Conservation (phyloP, 2,329 filamentous ascomycete genomes). For the Sporothrix inflata region DNA sequence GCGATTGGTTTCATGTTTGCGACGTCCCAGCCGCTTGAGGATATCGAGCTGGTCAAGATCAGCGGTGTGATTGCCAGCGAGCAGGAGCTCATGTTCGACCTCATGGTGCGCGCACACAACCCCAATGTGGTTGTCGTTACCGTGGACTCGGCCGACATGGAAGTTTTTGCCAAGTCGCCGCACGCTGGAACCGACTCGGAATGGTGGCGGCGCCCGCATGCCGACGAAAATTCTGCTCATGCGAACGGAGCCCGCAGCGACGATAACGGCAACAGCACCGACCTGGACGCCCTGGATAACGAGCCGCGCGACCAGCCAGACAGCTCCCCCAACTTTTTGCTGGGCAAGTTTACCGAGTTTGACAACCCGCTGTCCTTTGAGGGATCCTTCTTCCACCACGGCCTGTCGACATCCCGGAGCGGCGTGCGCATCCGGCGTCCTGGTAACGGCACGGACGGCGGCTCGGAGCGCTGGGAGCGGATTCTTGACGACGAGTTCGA, state of each 20-base stretch:
- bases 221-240: not conserved
- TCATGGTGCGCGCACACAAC: constrained; percentile 85
- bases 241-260: not conserved
- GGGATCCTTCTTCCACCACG: constrained; percentile 80
- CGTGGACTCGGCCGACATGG: constrained; percentile 83
- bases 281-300: constrained; percentile 44
- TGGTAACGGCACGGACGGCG: constrained; percentile 86
- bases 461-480: constrained; percentile 84
- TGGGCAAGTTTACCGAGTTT: constrained; percentile 86
- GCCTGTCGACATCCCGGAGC: constrained; percentile 72
- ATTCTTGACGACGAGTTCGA: constrained; percentile 93
- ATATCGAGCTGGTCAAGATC: constrained; percentile 78
- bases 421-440: constrained; percentile 81
- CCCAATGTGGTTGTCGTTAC: constrained; percentile 90
- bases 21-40: constrained; percentile 82
- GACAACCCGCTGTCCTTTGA: constrained; percentile 89
- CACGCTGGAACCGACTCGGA: constrained; percentile 73
- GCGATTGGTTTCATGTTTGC: constrained; percentile 88
- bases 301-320: constrained; percentile 61
- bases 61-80: constrained; percentile 90
- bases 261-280: constrained; percentile 36
- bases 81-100: constrained; percentile 92
- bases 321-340: constrained; percentile 78
- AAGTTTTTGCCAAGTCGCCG: constrained; percentile 92
- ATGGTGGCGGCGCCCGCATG: constrained; percentile 56